Evolutionary conservation across 1,139 yeast genomes (phyloP).

Genomic region (Arxiozyma slooffiae): DNA sequence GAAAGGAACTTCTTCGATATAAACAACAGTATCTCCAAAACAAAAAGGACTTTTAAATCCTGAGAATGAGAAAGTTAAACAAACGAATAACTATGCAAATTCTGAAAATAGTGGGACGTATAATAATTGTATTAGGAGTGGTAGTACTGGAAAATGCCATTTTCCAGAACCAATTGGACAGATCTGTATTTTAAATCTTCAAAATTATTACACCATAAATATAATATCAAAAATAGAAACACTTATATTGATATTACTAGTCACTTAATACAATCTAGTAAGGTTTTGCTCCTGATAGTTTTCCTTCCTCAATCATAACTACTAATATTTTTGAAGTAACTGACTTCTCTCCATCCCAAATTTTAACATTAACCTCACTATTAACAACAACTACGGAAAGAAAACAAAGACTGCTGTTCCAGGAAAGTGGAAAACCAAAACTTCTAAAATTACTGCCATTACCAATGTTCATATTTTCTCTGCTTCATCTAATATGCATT

Average conservation of each 20-base stretch:
- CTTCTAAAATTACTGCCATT: background rate
- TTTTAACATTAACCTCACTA: background rate
- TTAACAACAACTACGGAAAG: background rate
- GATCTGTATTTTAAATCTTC: background rate
- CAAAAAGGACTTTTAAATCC: background rate
- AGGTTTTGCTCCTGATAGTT: background rate
- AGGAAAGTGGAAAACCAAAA: background rate
- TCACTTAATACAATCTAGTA: background rate
- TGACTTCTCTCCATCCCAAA: background rate
- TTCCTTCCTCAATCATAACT: background rate
- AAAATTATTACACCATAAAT: background rate
- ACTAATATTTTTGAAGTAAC: background rate
- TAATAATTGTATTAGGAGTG: background rate
- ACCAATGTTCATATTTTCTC: background rate
- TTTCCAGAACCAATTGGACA: background rate
- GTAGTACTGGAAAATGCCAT: background rate
- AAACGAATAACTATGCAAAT: background rate
- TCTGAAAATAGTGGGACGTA: background rate
- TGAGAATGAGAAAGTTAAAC: background rate
- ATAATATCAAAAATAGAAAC: too few species aligned
- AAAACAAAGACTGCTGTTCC: background rate
- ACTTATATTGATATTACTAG: too few species aligned
- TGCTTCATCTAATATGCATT: background rate
- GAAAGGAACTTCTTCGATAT: slow-evolving; percentile 1
- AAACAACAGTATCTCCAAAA: background rate